A percentile compares a stretch with the other conserved stretches of the same genome.
Evolutionary conservation across 192 early-diverging fungal genomes (phyloP).

Genomic region (Kickxella alabastrina): DNA sequence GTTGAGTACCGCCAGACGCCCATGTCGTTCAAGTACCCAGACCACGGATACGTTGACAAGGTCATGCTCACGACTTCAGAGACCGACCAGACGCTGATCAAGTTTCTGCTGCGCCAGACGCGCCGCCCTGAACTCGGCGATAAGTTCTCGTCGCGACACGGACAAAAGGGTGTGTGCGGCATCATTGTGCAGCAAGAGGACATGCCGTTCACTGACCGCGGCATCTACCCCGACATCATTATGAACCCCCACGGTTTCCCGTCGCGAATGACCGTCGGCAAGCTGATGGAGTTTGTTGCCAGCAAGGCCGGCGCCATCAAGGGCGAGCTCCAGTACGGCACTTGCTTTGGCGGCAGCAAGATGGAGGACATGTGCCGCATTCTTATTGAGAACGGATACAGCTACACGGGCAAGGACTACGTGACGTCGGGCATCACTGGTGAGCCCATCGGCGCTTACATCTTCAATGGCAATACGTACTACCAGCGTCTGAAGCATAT

Average conservation of each 20-base stretch:
- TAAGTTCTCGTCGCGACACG: constrained; percentile 97
- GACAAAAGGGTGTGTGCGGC: constrained; percentile 95
- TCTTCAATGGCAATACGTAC: constrained; percentile 95
- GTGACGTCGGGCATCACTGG: constrained; percentile 88
- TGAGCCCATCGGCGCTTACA: constrained; percentile 89
- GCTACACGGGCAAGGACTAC: constrained; percentile 96
- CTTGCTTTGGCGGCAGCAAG: constrained; percentile 90
- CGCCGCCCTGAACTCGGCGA: constrained; percentile 95
- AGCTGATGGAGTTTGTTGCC: constrained; percentile 96
- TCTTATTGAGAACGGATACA: constrained; percentile 88
- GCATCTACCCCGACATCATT: constrained; percentile 92
- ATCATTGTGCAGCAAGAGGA: constrained; percentile 97
- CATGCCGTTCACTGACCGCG: constrained; percentile 92
- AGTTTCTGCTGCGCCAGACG: constrained; percentile 86
- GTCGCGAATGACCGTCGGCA: constrained; percentile 98
- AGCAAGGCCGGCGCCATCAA: constrained; percentile 93
- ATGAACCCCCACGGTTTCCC: constrained; percentile 99
- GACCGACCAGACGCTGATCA: constrained; percentile 87
- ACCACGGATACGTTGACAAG: constrained; percentile 87
- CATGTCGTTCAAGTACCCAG: constrained; percentile 84
- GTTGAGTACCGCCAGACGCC: constrained; percentile 67
- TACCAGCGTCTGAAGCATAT: constrained; percentile 99
- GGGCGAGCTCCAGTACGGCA: constrained; percentile 92
- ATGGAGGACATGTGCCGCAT: constrained; percentile 96
- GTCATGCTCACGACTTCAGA: constrained; percentile 91